Conservation (phyloP, 768 basidiomycete genomes). For the Hygrocybe punicea region DNA sequence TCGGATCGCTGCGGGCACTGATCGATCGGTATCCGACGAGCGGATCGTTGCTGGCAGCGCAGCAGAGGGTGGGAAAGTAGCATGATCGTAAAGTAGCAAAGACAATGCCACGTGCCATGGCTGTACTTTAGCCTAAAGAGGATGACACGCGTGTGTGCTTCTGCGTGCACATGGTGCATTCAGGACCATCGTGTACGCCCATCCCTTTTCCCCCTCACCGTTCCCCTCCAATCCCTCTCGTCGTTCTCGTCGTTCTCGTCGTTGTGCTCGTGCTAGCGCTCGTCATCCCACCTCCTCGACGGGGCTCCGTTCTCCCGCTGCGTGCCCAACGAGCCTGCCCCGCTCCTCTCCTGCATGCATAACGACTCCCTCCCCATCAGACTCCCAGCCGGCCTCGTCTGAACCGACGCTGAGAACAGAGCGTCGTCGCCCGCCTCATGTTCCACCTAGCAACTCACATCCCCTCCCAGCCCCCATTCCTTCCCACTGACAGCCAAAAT, state of each 20-base stretch:
- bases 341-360: conserved; percentile 39
- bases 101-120: too few species aligned
- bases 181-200: too few species aligned
- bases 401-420: conserved; percentile 38
- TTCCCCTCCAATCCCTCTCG: too few species aligned
- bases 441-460: conserved; percentile 58
- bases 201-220: conserved; percentile 11
- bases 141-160: too few species aligned
- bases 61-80: too few species aligned
- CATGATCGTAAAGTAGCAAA: too few species aligned
- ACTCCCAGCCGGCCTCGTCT: conserved; percentile 60
- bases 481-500: too few species aligned
- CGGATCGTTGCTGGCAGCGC: conserved; percentile 24
- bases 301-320: conserved; percentile 7
- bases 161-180: conserved; percentile 13
- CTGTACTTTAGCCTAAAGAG: too few species aligned
- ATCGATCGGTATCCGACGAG: conserved; percentile 22
- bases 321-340: neutral
- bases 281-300: conserved; percentile 7
- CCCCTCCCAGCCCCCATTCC: conserved; percentile 43
- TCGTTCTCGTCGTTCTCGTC: too few species aligned
- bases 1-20: conserved; percentile 41
- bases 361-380: conserved; percentile 42
- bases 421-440: conserved; percentile 43
- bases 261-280: too few species aligned